Evolutionary conservation across 192 early-diverging fungal species (phyloP), one percentile per base, ranked within the genome.

Genomic region (Backusella morwellensis): DNA sequence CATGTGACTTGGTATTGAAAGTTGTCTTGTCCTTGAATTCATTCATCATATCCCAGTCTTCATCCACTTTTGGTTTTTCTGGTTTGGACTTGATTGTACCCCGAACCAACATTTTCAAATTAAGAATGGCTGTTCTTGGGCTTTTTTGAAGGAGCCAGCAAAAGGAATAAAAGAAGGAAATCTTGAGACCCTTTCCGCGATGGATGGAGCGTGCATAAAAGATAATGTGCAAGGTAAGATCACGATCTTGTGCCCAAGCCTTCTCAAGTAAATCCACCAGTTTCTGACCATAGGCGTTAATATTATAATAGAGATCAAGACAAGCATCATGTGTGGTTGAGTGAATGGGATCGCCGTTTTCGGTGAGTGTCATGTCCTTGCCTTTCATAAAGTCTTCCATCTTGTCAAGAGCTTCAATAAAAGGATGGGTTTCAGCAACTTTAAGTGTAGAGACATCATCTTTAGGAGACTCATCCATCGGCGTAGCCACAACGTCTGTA

Each of bases 151-250:
- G 52, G 19, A 85, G 70, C 77, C 80, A 85, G n/a, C 78, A 66
- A 52, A 81, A 76, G 14, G 77, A 75, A 6, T 21, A 42, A 29
- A 83, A 77, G 54, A 85, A 85, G 4, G 34, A 66, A 9, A 66
- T 23, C 15, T 80, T 80, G 11, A 77, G 50, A 12, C 72, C 70
- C 29, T 83, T 83, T 34, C 84, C 84, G 23, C 71, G 72, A 15
- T 81, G 75, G 17, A 85, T 79, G 1, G 84, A 85, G 0, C 84
- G 80, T 11, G 75, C 19, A 35, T 81, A 74, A 41, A 85, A 83
- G 41, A 85, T 83, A 2, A 83, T 76, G 14, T 63, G 73, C 17
- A 85, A 75, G 0, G 84, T 83, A 29, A 78, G 66, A 23, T 79
- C 54, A 7, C 77, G 82, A n/a, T 83, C 40, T 12, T 66, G 12